Evolutionary conservation across 1,139 yeast species (phyloP).

Genomic region (Suhomyces bolitotheri): DNA sequence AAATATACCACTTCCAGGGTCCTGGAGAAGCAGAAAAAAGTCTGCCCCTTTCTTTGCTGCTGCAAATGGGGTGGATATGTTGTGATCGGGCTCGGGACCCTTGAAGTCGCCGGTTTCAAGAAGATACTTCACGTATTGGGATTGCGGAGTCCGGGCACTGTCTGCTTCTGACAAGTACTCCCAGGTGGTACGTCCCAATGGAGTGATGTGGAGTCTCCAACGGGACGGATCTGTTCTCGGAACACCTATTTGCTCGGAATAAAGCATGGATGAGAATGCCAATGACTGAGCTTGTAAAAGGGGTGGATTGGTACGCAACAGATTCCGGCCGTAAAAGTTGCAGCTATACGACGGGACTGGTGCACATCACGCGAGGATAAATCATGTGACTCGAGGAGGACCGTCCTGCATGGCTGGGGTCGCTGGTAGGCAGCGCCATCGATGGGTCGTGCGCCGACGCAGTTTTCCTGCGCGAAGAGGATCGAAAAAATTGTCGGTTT

Average conservation of each 20-base stretch:
- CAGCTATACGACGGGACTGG: not conserved
- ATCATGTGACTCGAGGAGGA: constrained; percentile 1
- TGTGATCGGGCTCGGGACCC: constrained; percentile 35
- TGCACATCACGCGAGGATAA: not conserved
- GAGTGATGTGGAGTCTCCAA: constrained; percentile 76
- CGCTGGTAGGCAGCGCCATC: too few species aligned
- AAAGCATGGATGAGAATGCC: constrained; percentile 34
- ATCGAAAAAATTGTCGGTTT: constrained; percentile 11
- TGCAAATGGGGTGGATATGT: constrained; percentile 49
- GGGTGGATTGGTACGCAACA: too few species aligned
- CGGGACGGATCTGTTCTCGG: constrained; percentile 65
- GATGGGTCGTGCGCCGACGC: constrained; percentile 6
- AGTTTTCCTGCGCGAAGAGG: constrained; percentile 10
- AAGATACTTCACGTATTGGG: constrained; percentile 59
- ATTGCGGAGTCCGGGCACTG: constrained; percentile 46
- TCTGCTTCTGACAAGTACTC: constrained; percentile 54
- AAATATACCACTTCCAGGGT: constrained; percentile 71
- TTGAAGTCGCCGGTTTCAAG: constrained; percentile 48
- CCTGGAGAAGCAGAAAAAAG: constrained; percentile 70
- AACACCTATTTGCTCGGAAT: constrained; percentile 64
- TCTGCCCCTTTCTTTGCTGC: constrained; percentile 76
- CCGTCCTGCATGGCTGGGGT: too few species aligned
- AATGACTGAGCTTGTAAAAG: too few species aligned
- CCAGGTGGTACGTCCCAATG: constrained; percentile 83
- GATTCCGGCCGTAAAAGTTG: not conserved